Evolutionary conservation across 148 eudicot genomes (phyloP), one percentile per base, ranked within the genome.

Genomic region (Dysphania ambrosioides): DNA sequence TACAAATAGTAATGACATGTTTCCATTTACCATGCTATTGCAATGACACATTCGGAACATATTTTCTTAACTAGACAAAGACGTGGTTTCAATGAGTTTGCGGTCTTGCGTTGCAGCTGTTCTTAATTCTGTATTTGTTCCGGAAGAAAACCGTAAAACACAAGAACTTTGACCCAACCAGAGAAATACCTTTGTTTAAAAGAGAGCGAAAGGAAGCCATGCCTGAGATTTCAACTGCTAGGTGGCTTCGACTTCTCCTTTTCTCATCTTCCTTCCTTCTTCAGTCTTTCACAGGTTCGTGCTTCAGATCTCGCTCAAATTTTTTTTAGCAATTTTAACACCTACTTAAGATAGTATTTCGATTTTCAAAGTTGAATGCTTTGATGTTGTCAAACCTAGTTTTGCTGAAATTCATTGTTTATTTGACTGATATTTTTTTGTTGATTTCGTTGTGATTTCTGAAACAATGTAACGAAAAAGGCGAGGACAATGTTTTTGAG

Each of bases 201-300:
- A 47, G 51, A 16, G 4, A 61, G 6, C 21, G 4, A 29, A 26
- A 26, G 13, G 59, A 70, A 51, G 63, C 38, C 35, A 73, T 73
- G 76, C 68, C 68, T 73, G 57, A 61, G 68, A 40, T 42, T 42
- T 61, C 59, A 8, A 61, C 27, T 13, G 19, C 75, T n/a, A 72
- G 6, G 34, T 53, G 61, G 63, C 31, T 56, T 56, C 74, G n/a
- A 9, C 49, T 73, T 73, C 56, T 73, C 57, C 26, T 65, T 4
- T 73, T 73, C 66, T 36, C 21, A 4, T 60, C 18, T 73, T 73
- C 68, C 16, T 15, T 73, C 21, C 29, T 30, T 73, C 58, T 73
- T 73, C 68, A 60, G 8, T 73, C 51, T 30, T 8, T 61, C 42
- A 60, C 53, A 73, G 76, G 76, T 73, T 73, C 42, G 56, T 61